Evolutionary conservation across 441 rosid genomes (phyloP).

Genomic region (Codiaeum variegatum): DNA sequence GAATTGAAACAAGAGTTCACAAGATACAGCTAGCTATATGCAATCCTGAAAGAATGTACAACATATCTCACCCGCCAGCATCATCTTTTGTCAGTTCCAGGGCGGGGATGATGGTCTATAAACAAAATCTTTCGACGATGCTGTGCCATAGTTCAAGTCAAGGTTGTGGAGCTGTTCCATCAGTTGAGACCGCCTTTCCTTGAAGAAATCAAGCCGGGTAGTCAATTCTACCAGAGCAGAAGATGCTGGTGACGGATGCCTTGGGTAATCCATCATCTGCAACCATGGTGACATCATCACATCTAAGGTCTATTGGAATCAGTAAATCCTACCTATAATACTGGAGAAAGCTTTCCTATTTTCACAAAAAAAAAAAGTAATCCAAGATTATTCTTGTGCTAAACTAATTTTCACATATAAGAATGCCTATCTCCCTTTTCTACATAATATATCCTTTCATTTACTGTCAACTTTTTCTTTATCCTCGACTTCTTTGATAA

Average conservation of each 20-base stretch:
- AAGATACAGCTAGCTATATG: constrained; percentile 39
- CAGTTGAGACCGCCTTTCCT: constrained; percentile 90
- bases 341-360: background rate
- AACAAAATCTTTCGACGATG: constrained; percentile 72
- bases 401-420: background rate
- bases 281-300: background rate
- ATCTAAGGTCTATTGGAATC: background rate
- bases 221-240: constrained; percentile 89
- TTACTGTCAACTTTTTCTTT: background rate
- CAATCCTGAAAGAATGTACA: constrained; percentile 54
- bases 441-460: background rate
- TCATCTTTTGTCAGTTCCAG: constrained; percentile 49
- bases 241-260: constrained; percentile 75
- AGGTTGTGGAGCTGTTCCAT: constrained; percentile 96
- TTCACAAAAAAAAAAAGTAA: background rate
- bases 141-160: constrained; percentile 66
- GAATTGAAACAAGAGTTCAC: constrained; percentile 9
- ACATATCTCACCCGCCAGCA: constrained; percentile 9
- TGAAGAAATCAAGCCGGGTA: constrained; percentile 89
- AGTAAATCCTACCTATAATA: background rate
- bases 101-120: constrained; percentile 85
- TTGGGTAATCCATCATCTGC: constrained; percentile 66
- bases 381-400: background rate
- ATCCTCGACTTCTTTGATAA: background rate
- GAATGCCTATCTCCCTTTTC: background rate